A percentile compares a stretch with the other conserved stretches of the same genome.
Conservation (phyloP, 2,329 filamentous ascomycete species). For the Rhytidhysteron rufulum region DNA sequence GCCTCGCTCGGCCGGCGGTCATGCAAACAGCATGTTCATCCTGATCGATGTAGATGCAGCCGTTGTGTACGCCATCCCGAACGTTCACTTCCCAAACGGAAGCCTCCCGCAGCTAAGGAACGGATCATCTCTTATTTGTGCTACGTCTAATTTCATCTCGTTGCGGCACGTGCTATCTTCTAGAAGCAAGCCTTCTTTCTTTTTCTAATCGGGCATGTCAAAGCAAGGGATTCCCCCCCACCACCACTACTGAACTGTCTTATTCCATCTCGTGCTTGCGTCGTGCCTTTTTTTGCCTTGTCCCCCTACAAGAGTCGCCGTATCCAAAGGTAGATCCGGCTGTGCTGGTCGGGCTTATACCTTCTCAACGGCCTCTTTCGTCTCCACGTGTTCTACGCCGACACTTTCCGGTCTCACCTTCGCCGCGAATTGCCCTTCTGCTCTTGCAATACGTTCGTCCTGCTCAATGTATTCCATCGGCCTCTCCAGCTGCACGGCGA, state of each 20-base stretch:
- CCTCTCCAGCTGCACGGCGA: conserved; percentile 15
- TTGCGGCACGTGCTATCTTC: conserved; percentile 1
- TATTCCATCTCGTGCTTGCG: background rate
- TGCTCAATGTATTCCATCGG: conserved; percentile 4
- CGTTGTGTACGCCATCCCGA: conserved; percentile 10
- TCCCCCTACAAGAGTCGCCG: no score
- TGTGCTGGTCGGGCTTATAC: background rate
- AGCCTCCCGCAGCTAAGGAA: conserved; percentile 6
- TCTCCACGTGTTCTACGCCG: background rate
- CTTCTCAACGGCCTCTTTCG: background rate
- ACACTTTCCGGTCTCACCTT: conserved; percentile 2
- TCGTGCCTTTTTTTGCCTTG: no score
- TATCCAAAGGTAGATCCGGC: no score
- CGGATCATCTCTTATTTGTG: conserved; percentile 2
- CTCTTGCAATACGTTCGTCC: conserved; percentile 12
- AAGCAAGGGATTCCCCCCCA: background rate
- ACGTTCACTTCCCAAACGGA: conserved; percentile 8
- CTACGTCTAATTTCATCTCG: background rate
- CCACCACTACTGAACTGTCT: background rate
- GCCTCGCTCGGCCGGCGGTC: background rate
- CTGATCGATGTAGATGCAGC: conserved; percentile 6
- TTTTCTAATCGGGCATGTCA: background rate
- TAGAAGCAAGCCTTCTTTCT: conserved; percentile 4
- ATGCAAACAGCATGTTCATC: conserved; percentile 3
- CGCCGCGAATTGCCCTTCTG: conserved; percentile 6